Conservation (phyloP, 345 rosid species). For the Barbarea vulgaris region DNA sequence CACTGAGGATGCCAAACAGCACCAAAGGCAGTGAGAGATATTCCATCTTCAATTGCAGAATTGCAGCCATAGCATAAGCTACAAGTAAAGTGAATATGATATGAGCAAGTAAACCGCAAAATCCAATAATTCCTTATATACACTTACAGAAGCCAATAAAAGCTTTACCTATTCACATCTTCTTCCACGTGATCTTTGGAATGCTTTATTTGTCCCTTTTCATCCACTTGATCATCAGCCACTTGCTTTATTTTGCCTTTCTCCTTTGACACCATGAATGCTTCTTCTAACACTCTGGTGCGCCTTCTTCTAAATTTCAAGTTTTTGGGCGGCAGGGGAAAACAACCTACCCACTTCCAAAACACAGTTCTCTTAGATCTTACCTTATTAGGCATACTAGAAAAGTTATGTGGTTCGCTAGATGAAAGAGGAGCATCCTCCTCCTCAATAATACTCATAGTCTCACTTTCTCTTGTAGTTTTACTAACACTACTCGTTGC, state of each 20-base stretch:
- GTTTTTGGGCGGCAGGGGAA: neutral
- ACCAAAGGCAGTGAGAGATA: slow-evolving; percentile 65
- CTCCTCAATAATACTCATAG: too few relatives aligned
- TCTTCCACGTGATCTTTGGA: slow-evolving; percentile 1
- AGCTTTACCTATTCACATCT: slow-evolving; percentile 17
- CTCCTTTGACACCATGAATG: neutral
- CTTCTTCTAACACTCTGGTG: too few relatives aligned
- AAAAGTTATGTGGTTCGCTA: neutral
- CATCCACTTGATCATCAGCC: slow-evolving; percentile 48
- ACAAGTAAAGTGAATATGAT: neutral
- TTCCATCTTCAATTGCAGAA: slow-evolving; percentile 53
- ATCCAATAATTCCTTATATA: neutral
- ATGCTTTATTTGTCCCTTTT: neutral
- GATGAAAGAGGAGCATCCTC: neutral
- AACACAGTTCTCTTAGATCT: neutral
- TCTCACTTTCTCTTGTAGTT: too few relatives aligned
- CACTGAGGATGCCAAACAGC: slow-evolving; percentile 75
- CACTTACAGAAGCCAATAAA: neutral
- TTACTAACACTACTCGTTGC: too few relatives aligned
- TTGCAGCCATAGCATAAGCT: slow-evolving; percentile 68
- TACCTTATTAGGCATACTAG: neutral
- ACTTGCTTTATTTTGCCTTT: neutral
- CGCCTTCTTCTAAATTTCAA: too few relatives aligned
- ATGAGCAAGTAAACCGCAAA: too few relatives aligned
- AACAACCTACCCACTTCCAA: neutral